Evolutionary conservation across 257 asterid species (phyloP).

Genomic region (Pogostemon cablin): DNA sequence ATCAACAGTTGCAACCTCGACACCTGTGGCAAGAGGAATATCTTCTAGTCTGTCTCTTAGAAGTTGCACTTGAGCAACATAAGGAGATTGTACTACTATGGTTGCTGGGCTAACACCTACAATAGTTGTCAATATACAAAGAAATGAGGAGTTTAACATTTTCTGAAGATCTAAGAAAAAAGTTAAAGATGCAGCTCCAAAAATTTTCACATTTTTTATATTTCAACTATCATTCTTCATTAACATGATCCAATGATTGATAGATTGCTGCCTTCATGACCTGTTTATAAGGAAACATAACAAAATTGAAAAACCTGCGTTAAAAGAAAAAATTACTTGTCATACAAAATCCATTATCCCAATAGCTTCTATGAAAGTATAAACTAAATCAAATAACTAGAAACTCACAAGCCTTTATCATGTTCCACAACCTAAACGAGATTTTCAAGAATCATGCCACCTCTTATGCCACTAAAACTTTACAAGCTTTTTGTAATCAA

Average conservation of each 20-base stretch:
- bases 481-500: background rate
- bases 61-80: constrained; percentile 97
- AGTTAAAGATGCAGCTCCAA: constrained; percentile 2
- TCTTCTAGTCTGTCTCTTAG: constrained; percentile 86
- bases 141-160: background rate
- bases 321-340: background rate
- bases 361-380: constrained; percentile 9
- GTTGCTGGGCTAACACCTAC: constrained; percentile 79
- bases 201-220: background rate
- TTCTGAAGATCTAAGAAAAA: constrained; percentile 12
- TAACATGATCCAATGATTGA: constrained; percentile 13
- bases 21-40: constrained; percentile 66
- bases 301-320: background rate
- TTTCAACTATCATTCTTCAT: constrained; percentile 18
- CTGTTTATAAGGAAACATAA: constrained; percentile 12
- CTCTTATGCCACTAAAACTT: constrained; percentile 13
- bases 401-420: background rate
- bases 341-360: constrained; percentile 10
- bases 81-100: constrained; percentile 95
- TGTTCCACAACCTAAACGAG: background rate
- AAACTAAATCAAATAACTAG: background rate
- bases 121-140: constrained; percentile 20
- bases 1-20: constrained; percentile 91
- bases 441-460: constrained; percentile 13
- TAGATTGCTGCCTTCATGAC: background rate